Conservation (phyloP, 2,329 filamentous ascomycete genomes). For the Pyrenochaeta sp. region DNA sequence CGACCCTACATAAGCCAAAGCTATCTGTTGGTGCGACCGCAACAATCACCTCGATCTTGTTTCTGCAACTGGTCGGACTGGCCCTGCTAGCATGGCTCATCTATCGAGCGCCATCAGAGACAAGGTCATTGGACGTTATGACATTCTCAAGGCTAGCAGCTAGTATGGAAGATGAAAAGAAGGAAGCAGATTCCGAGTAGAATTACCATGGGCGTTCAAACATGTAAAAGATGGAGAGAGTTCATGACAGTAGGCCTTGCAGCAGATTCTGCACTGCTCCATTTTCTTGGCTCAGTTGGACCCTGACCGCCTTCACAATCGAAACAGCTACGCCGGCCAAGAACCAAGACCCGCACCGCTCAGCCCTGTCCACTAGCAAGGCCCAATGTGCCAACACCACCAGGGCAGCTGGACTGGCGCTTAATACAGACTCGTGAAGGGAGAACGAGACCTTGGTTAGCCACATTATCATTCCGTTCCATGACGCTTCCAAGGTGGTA, state of each 20-base stretch:
- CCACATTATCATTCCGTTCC: slow-evolving; percentile 30
- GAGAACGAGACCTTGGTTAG: slow-evolving; percentile 23
- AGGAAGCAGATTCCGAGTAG: too few relatives aligned
- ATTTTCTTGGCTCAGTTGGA: not conserved
- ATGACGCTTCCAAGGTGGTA: slow-evolving; percentile 1
- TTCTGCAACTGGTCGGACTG: not conserved
- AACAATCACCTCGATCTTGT: not conserved
- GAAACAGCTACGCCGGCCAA: slow-evolving; percentile 5
- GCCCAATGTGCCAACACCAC: slow-evolving; percentile 38
- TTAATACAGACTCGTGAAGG: slow-evolving; percentile 28
- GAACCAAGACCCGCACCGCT: slow-evolving; percentile 32
- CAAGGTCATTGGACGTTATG: not conserved
- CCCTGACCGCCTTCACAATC: not conserved
- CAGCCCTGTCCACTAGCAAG: slow-evolving; percentile 18
- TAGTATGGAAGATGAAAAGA: not conserved
- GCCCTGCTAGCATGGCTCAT: not conserved
- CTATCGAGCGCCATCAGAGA: not conserved
- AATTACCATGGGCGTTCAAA: too few relatives aligned
- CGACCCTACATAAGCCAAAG: not conserved
- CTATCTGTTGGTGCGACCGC: not conserved
- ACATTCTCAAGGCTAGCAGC: not conserved
- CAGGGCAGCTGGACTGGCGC: slow-evolving; percentile 25
- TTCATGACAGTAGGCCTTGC: not conserved
- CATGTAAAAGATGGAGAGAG: too few relatives aligned
- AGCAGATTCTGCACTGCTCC: not conserved